Evolutionary conservation across 306 rosid species (phyloP).

Genomic region (Pueraria montana): DNA sequence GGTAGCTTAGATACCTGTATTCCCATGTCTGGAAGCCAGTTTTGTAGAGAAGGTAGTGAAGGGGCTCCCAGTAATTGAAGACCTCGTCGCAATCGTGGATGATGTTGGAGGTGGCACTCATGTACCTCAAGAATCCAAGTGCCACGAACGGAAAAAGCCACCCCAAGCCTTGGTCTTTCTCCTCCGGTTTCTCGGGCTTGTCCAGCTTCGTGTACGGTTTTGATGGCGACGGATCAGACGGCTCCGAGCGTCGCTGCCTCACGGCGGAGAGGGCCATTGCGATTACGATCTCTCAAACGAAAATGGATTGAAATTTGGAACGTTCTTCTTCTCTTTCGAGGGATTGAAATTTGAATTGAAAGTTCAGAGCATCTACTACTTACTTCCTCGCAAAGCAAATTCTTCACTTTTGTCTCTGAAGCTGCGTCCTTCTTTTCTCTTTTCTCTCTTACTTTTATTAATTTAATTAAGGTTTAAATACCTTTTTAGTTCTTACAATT

Average conservation of each 20-base stretch:
- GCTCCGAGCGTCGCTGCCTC: conserved; percentile 72
- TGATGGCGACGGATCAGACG: conserved; percentile 61
- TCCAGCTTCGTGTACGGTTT: conserved; percentile 68
- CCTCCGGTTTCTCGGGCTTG: conserved; percentile 61
- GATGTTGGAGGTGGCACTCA: conserved; percentile 94
- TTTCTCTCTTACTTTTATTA: not conserved
- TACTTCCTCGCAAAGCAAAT: conserved; percentile 49
- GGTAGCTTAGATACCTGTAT: conserved; percentile 63
- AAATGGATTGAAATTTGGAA: not conserved
- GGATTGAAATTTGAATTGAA: conserved; percentile 52
- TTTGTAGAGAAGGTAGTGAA: conserved; percentile 94
- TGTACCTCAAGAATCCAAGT: conserved; percentile 78
- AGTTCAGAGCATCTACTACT: conserved; percentile 43
- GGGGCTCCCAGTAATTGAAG: conserved; percentile 99
- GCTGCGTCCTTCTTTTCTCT: not conserved
- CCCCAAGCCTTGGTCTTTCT: conserved; percentile 57
- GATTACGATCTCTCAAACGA: conserved; percentile 59
- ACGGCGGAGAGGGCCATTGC: conserved; percentile 49
- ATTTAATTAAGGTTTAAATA: no score
- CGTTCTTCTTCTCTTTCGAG: conserved; percentile 43
- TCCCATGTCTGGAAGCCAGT: conserved; percentile 99
- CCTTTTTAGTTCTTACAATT: no score
- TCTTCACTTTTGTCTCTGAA: not conserved
- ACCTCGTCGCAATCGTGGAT: conserved; percentile 98
- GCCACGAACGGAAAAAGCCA: conserved; percentile 77